A percentile compares a stretch with the other conserved stretches of the same genome.
Evolutionary conservation across 129 eudicot species (phyloP).

Genomic region (Flaveria robusta): DNA sequence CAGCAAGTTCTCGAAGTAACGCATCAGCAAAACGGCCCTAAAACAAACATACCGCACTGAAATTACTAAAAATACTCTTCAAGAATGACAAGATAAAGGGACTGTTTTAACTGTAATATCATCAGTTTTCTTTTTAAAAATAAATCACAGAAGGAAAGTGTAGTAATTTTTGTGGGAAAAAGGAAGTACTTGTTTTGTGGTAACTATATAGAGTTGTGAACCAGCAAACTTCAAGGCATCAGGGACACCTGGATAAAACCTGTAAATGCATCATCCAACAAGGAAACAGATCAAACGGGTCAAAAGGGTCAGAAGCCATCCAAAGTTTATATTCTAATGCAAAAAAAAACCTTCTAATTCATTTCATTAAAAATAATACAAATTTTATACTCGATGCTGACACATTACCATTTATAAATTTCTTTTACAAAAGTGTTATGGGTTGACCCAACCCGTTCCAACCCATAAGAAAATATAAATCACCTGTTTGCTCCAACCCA

Average conservation of each 20-base stretch:
- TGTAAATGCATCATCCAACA: constrained; percentile 30
- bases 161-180: neutral
- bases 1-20: constrained; percentile 85
- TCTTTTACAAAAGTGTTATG: neutral
- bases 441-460: neutral
- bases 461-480: neutral
- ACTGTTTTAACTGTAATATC: neutral
- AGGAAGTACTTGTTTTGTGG: constrained; percentile 79
- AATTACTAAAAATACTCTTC: neutral
- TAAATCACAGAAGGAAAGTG: neutral
- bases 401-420: neutral
- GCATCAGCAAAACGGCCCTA: constrained; percentile 94
- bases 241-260: constrained; percentile 94
- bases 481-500: constrained; percentile 98
- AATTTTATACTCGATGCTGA: neutral
- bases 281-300: neutral
- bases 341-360: neutral
- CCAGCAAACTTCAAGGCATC: constrained; percentile 97
- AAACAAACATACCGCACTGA: neutral
- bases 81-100: neutral
- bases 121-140: too few species aligned
- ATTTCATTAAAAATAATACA: neutral
- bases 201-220: constrained; percentile 83
- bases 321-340: neutral
- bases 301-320: neutral